Base-by-base conservation (phyloP, 1,284 basidiomycete genomes). In the Irpex sp. region DNA sequence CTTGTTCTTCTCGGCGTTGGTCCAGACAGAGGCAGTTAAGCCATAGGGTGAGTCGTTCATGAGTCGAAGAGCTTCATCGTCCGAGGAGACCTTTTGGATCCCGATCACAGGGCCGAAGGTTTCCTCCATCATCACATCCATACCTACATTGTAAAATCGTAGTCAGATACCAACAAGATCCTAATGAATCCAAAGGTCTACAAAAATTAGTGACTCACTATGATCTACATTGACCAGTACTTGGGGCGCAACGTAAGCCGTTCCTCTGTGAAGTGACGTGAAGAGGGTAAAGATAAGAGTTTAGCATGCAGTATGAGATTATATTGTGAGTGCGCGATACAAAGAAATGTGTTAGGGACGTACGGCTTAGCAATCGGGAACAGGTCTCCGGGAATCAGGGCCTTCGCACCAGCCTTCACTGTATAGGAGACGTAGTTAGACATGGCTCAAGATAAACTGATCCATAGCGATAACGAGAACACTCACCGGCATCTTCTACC, bases 21-120 rank as follows among this genome's bases (percentile, higher is more conserved):
- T 98, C 97, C 97, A 99, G 38, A 99, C 83, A 20, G 96, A 97
- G 1, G 96, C 96, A 1, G 97, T 99, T 43, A 99, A 87, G 11
- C 97, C 97, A 80, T 97, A 99, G 1, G 89, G 90, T n/a, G 97
- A 98, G 82, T 99, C 97, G 82, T 99, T 99, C 95, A 99, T 99
- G 43, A 98, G 87, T 44, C 83, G 80, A 70, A 99, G 84, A 0
- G 97, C 97, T 80, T 98, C 96, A 66, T 93, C 92, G 78, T 97
- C 96, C 0, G 92, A 92, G 13, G 88, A 85, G 24, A 97, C 94
- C 86, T 96, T 97, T 84, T 96, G 94, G 74, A 99, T 96, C 7
- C 96, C 96, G 45, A 98, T 86, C 7, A 97, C 89, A 0, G 97
- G 97, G 0, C 97, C 97, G 74, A 97, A 97, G 0, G 94, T 95